Conservation (phyloP, 345 rosid species). For the Brassica rapa region DNA sequence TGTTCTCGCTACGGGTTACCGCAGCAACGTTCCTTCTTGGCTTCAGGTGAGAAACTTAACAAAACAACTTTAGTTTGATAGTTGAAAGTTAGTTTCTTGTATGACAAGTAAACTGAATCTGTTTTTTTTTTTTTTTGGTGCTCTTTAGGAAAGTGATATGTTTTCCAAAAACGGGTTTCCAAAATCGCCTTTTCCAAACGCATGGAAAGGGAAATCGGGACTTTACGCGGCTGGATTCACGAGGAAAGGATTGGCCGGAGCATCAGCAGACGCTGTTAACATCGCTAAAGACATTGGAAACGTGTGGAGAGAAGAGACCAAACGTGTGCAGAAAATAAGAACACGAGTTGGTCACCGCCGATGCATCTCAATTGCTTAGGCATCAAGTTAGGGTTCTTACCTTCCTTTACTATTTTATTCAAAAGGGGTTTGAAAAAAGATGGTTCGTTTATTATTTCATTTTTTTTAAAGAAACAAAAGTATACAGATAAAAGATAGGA, state of each 20-base stretch:
- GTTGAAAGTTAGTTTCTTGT: background rate
- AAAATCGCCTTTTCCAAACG: conserved; percentile 66
- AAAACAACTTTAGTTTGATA: background rate
- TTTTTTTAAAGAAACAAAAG: conserved; percentile 20
- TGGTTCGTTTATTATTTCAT: conserved; percentile 16
- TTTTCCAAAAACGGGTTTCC: conserved; percentile 74
- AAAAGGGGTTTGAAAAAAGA: background rate
- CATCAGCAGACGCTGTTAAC: conserved; percentile 75
- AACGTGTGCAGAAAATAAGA: conserved; percentile 53
- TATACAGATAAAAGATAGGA: conserved; percentile 10
- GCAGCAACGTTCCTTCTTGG: conserved; percentile 77
- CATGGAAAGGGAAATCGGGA: conserved; percentile 84
- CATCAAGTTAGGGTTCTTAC: conserved; percentile 23
- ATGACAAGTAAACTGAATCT: conserved; percentile 22
- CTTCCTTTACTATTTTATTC: background rate
- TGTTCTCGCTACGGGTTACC: conserved; percentile 76
- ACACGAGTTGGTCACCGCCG: conserved; percentile 61
- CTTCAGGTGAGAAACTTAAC: conserved; percentile 58
- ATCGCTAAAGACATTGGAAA: conserved; percentile 75
- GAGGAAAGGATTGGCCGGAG: conserved; percentile 86
- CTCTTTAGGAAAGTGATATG: conserved; percentile 61
- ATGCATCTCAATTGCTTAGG: conserved; percentile 61
- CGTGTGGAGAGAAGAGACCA: conserved; percentile 81
- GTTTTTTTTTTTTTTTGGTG: background rate
- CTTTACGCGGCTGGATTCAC: conserved; percentile 92